These are phyloP conservation scores for Cadophora malorum DNA, from an alignment of 2,329 filamentous ascomycete species.

Conservation along the genomic window DNA sequence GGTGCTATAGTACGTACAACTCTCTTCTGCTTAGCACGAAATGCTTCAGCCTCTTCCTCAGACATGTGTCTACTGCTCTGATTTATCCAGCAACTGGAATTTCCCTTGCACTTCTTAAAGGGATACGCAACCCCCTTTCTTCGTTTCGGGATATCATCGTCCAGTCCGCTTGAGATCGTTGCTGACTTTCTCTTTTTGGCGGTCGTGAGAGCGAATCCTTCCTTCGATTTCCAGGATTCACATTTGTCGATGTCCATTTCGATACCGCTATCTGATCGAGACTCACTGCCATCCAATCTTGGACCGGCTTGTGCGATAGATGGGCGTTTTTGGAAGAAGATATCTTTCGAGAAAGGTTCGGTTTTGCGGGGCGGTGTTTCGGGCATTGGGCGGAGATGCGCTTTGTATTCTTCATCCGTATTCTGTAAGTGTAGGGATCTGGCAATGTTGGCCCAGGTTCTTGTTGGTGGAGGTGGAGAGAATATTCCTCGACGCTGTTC, in stretches of 20 bases:
- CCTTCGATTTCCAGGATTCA: background rate
- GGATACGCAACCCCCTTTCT: background rate
- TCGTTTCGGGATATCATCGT: background rate
- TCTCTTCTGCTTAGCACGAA: background rate
- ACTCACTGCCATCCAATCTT: too few relatives aligned
- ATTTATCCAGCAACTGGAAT: too few relatives aligned
- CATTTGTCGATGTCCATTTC: background rate
- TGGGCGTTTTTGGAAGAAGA: background rate
- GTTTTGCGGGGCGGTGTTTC: too few relatives aligned
- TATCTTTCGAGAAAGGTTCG: background rate
- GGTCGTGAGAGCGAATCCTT: background rate
- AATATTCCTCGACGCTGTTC: background rate
- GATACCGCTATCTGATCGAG: background rate
- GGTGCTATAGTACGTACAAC: background rate
- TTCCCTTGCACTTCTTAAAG: background rate
- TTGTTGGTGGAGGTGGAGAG: background rate
- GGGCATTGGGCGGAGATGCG: background rate
- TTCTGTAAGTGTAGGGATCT: background rate
- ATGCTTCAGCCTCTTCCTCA: background rate
- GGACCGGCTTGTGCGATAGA: too few relatives aligned
- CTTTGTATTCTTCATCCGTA: background rate
- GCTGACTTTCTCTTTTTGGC: background rate
- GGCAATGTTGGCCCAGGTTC: background rate
- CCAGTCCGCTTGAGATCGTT: background rate
- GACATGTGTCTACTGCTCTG: background rate